Conservation (phyloP, 2,329 filamentous ascomycete species). For the Cladophialophora chaetospira region DNA sequence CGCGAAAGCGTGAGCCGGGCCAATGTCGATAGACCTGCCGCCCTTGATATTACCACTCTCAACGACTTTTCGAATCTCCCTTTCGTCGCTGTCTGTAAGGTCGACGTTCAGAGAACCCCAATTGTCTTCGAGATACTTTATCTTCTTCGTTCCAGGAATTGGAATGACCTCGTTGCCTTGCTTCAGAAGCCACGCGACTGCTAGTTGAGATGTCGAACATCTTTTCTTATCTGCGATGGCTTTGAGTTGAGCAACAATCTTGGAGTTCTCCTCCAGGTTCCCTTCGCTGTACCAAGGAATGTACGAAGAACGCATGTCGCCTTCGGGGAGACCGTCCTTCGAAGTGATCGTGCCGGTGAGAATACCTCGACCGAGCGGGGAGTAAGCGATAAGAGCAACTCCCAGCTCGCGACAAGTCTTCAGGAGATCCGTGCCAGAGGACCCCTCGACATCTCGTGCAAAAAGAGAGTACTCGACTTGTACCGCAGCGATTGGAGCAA, state of each 20-base stretch:
- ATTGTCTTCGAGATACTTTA: constrained; percentile 52
- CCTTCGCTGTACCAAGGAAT: constrained; percentile 54
- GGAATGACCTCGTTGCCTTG: constrained; percentile 63
- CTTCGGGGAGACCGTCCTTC: constrained; percentile 37
- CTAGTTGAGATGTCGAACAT: constrained; percentile 20
- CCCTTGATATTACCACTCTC: too few relatives aligned
- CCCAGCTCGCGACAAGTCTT: constrained; percentile 29
- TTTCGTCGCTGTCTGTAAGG: constrained; percentile 50
- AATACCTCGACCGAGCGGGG: constrained; percentile 27
- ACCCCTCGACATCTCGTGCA: constrained; percentile 29
- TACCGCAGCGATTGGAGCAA: constrained; percentile 54
- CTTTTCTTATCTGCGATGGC: constrained; percentile 28
- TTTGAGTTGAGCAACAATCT: constrained; percentile 50
- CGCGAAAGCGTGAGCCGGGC: too few relatives aligned
- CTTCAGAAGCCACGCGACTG: constrained; percentile 28
- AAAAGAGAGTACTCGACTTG: constrained; percentile 60
- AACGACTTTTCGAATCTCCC: constrained; percentile 51
- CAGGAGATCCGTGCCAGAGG: constrained; percentile 15
- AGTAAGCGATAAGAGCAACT: constrained; percentile 25
- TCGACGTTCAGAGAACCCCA: constrained; percentile 39
- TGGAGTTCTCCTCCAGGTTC: constrained; percentile 60
- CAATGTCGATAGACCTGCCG: too few relatives aligned
- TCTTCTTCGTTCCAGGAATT: constrained; percentile 57
- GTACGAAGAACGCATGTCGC: constrained; percentile 49
- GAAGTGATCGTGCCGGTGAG: constrained; percentile 20